Evolutionary conservation across 768 basidiomycete genomes (phyloP), one percentile per base, ranked within the genome.

Genomic region (Serpula lacrymans): DNA sequence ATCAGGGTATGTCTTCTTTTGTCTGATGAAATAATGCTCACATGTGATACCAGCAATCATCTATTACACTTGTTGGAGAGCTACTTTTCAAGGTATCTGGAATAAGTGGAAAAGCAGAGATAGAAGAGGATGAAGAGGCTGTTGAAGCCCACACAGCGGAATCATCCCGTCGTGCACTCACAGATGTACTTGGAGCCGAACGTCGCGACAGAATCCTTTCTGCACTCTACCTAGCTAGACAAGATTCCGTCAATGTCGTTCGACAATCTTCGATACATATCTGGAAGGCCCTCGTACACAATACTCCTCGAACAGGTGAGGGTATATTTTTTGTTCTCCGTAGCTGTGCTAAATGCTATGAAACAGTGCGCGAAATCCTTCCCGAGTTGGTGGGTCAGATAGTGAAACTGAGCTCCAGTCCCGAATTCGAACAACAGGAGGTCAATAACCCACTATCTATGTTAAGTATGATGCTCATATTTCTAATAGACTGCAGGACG

Each of bases 201-300:
- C 82, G 91, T 33, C 76, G 94, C 24, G 92, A 98, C 60, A 81
- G 92, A 20, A 89, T 98, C 26, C 68, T 99, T 34, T 85, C 92
- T 6, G 87, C 87, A 2, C 64, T 99, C 39, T 99, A 94, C 62
- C 73, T 98, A 49, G 88, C 93, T 39, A 82, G 94, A 33, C 95
- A 98, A 60, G 96, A 98, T 61, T 75, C 88, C 10, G 89, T 96
- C 49, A 82, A 79, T 29, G 77, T 83, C 32, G 94, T 98, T 26
- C 82, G 95, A 28, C 88, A 91, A 58, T 81, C 91, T 2, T 88
- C 94, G 0, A 79, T 95, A 32, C 91, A 91, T 42, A 96, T 98
- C 48, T 99, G 96, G 96, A 98, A 98, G 65, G 95, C 92, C 4
- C 72, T 98, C 47, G 94, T 99, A 8, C 80, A 91, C 59, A 98